Base-by-base conservation (phyloP, 176 grass and related monocot species). In the Saccharum officinarum region DNA sequence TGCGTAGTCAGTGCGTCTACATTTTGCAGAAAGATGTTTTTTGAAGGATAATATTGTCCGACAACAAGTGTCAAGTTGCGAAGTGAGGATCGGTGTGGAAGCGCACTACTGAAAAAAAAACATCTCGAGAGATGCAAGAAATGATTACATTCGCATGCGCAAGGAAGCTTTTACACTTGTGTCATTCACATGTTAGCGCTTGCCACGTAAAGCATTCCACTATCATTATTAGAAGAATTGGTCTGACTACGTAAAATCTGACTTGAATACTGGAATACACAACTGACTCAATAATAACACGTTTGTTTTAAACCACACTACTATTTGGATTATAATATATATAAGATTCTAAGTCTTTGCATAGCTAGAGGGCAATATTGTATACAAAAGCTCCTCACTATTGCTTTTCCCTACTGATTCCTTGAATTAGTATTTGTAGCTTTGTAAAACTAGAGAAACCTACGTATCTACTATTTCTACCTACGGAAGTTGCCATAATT, bases 1-100 rank as follows among this genome's bases (percentile, higher is more conserved):
- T 79, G 34, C 22, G 3, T 11, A 47, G n/a, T 40, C 39, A 63
- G 37, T 80, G 41, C 77, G 70, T 71, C 10, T 81, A 11, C 34
- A 45, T 63, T 41, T 0, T 13, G 0, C 4, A 9, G 0, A 79
- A 83, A 87, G 78, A 12, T 50, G 28, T 83, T 67, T 69, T 82
- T 0, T n/a, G 1, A 70, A 52, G 33, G 54, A 86, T 87, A 75
- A 92, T 71, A 26, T 2, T 23, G 1, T 42, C 54, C 39, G 26
- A 30, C 71, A 90, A 85, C 69, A 95, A 86, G 78, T 95, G 87
- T 87, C 87, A 87, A 92, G 90, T 95, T 95, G 87, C 3, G 54
- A 90, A 92, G 77, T 85, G 81, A 83, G 22, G 37, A 76, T 87
- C 38, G 3, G 14, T 55, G 36, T 28, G 14, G 66, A 88, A 83